phyloP scores from a whole-genome alignment of 2,329 filamentous ascomycete genomes.

The Penicillium griseofulvum region DNA sequence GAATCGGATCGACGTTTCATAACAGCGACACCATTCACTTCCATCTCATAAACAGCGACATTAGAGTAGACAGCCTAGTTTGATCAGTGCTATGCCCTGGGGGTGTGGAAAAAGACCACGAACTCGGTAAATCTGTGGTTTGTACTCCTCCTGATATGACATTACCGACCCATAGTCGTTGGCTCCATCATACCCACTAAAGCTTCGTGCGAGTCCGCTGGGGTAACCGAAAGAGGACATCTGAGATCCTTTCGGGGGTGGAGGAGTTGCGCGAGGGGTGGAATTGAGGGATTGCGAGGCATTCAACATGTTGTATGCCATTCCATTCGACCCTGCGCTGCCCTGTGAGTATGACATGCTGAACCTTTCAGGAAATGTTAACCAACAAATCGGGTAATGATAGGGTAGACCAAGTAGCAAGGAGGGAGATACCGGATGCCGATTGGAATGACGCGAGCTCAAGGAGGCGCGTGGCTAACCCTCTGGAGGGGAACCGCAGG shows the following conservation, averaged over 20 bases:
- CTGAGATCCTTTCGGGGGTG: constrained; percentile 43
- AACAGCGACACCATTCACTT: constrained; percentile 86
- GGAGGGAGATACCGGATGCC: constrained; percentile 24
- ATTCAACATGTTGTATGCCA: constrained; percentile 42
- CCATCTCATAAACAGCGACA: constrained; percentile 97
- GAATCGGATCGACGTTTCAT: constrained; percentile 95
- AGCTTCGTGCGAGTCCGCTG: constrained; percentile 39
- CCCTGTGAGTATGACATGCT: constrained; percentile 42
- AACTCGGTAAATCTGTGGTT: constrained; percentile 51
- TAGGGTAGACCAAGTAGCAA: constrained; percentile 15
- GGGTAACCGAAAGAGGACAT: constrained; percentile 44
- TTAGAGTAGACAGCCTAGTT: constrained; percentile 82
- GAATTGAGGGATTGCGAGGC: constrained; percentile 46
- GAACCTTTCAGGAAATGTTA: constrained; percentile 4
- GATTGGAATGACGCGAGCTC: constrained; percentile 30
- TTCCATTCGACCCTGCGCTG: constrained; percentile 40
- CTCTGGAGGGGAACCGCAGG: constrained; percentile 23
- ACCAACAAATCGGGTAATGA: constrained; percentile 9
- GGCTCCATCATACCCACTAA: constrained; percentile 41
- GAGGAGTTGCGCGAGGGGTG: constrained; percentile 47
- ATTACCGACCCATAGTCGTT: constrained; percentile 41
- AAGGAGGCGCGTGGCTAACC: constrained; percentile 35
- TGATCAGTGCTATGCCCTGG: constrained; percentile 12
- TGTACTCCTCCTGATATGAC: constrained; percentile 40
- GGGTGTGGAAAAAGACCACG: constrained; percentile 13